These are phyloP conservation scores for Pistacia atlantica DNA, from an alignment of 345 rosid species.

Conservation along the genomic window DNA sequence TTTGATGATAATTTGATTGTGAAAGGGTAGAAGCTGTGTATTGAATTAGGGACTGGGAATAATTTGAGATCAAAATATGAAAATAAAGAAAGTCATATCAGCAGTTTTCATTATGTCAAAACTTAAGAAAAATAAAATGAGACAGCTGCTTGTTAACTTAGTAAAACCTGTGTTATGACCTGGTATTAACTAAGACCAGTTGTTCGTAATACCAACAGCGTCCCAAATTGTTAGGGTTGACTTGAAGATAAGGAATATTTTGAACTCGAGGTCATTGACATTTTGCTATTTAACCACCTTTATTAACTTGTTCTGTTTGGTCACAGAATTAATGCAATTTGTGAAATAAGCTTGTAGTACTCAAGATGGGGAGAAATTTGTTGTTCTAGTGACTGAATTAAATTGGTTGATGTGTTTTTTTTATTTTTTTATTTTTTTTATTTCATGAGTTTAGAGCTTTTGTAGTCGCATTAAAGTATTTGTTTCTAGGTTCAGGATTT, in stretches of 20 bases:
- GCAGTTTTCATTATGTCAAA: no score
- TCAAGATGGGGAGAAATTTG: not conserved
- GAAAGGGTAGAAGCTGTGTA: not conserved
- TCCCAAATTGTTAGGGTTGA: not conserved
- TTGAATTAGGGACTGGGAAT: not conserved
- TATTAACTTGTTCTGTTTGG: not conserved
- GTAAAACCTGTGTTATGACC: not conserved
- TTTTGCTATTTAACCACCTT: not conserved
- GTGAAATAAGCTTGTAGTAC: not conserved
- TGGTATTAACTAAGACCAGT: not conserved
- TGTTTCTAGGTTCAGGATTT: not conserved
- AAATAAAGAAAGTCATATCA: not conserved
- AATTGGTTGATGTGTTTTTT: not conserved
- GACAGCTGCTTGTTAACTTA: not conserved
- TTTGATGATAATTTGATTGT: not conserved
- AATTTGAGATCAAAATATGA: not conserved
- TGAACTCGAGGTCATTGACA: not conserved
- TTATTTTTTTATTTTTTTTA: not conserved
- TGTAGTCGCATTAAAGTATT: not conserved
- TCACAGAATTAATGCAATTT: not conserved
- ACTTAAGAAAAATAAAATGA: not conserved
- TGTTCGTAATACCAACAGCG: not conserved
- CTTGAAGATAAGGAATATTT: not conserved
- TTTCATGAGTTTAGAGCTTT: not conserved
- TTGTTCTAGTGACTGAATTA: not conserved